Conservation (phyloP, 75 land plant genomes). For the Selaginella moellendorffii region DNA sequence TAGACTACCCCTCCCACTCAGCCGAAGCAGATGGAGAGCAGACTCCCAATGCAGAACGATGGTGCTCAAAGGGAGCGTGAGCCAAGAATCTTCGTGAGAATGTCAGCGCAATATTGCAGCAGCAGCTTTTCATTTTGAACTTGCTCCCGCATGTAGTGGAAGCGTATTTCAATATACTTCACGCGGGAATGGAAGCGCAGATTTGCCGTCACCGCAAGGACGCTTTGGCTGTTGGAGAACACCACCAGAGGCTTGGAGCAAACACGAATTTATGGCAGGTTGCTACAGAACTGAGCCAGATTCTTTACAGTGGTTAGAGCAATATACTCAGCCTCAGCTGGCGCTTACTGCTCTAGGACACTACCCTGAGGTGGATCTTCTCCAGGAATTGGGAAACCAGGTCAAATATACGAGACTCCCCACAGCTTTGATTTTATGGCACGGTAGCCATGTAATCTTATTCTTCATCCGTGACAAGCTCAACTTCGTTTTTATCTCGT, state of each 20-base stretch:
- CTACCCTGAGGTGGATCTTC: not conserved
- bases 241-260: not conserved
- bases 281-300: not conserved
- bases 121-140: not conserved
- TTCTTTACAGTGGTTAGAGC: not conserved
- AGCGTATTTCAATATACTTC: not conserved
- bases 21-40: no score
- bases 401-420: not conserved
- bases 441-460: not conserved
- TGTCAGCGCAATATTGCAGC: not conserved
- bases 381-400: not conserved
- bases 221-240: not conserved
- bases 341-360: not conserved
- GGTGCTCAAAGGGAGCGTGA: no score
- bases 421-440: not conserved
- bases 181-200: not conserved
- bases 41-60: no score
- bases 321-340: not conserved
- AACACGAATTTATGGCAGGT: not conserved
- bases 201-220: not conserved
- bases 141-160: not conserved
- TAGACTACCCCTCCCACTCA: no score
- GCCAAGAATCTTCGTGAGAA: no score
- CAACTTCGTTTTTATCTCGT: not conserved
- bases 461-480: not conserved